Conservation (phyloP, 371 early-diverging fungal genomes). For the Actinomortierella ambigua region DNA sequence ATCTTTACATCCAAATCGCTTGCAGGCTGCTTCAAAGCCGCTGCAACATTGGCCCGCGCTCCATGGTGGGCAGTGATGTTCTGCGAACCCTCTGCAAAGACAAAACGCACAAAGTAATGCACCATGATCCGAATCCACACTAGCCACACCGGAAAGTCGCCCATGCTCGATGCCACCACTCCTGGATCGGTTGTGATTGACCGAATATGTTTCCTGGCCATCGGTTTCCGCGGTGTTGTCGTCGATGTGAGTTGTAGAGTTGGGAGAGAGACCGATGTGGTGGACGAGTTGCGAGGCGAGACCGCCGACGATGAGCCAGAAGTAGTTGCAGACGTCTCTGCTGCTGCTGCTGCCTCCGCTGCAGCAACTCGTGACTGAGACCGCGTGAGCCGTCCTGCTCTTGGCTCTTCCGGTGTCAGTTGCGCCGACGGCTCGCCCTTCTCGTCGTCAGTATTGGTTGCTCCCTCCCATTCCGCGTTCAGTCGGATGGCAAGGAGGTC, state of each 20-base stretch:
- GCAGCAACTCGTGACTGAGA: neutral
- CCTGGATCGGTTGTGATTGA: constrained; percentile 75
- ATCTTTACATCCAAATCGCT: constrained; percentile 42
- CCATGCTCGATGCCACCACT: constrained; percentile 70
- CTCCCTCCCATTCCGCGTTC: constrained; percentile 53
- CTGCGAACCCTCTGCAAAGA: constrained; percentile 59
- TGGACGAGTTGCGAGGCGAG: neutral
- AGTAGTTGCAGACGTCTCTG: too few relatives aligned
- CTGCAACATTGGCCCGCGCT: constrained; percentile 54
- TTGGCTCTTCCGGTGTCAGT: neutral
- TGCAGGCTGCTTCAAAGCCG: constrained; percentile 51
- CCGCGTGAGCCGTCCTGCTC: neutral
- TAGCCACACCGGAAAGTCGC: constrained; percentile 56
- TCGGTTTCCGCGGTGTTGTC: neutral
- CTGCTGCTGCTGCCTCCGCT: neutral
- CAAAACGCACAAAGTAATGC: constrained; percentile 54
- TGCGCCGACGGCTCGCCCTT: constrained; percentile 14
- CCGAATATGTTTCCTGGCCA: constrained; percentile 21
- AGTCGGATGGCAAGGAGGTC: constrained; percentile 65
- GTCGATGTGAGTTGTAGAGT: neutral
- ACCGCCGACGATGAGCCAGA: constrained; percentile 10
- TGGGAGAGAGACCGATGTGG: neutral
- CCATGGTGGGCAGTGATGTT: constrained; percentile 66
- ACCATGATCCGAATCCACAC: constrained; percentile 43
- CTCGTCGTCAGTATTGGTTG: too few relatives aligned